phyloP scores from a whole-genome alignment of 208 protist species.

The Leishmania turanica region DNA sequence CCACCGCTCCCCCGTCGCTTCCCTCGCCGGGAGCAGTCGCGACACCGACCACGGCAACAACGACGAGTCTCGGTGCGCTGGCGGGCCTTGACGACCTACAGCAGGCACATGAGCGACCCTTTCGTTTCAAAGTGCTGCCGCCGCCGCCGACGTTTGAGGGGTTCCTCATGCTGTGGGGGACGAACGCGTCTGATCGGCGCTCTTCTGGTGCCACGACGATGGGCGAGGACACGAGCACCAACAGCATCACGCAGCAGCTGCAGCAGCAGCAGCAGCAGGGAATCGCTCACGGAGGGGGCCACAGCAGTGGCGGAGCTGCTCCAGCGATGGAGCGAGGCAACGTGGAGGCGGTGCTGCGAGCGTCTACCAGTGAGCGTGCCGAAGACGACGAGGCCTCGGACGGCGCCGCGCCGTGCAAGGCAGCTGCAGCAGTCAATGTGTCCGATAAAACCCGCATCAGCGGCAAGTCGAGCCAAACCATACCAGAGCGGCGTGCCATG shows the following conservation, averaged over 20 bases:
- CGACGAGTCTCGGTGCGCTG: background rate
- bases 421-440: background rate
- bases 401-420: background rate
- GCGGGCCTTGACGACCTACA: conserved; percentile 21
- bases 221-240: background rate
- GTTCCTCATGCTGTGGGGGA: conserved; percentile 24
- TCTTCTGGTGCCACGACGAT: conserved; percentile 7
- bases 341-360: conserved; percentile 3
- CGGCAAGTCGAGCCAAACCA: background rate
- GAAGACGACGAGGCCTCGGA: conserved; percentile 11
- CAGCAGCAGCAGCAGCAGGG: background rate
- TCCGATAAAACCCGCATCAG: background rate
- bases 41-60: background rate
- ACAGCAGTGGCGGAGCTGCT: background rate
- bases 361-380: background rate
- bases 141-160: conserved; percentile 23
- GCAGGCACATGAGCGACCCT: conserved; percentile 25
- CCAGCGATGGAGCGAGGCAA: background rate
- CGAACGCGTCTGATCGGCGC: conserved; percentile 17
- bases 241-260: background rate
- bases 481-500: conserved; percentile 13
- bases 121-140: conserved; percentile 32
- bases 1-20: conserved; percentile 8
- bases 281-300: background rate
- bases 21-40: background rate